These are phyloP conservation scores for Pleurotus eryngii DNA, from an alignment of 768 basidiomycete genomes.

Conservation along the genomic window DNA sequence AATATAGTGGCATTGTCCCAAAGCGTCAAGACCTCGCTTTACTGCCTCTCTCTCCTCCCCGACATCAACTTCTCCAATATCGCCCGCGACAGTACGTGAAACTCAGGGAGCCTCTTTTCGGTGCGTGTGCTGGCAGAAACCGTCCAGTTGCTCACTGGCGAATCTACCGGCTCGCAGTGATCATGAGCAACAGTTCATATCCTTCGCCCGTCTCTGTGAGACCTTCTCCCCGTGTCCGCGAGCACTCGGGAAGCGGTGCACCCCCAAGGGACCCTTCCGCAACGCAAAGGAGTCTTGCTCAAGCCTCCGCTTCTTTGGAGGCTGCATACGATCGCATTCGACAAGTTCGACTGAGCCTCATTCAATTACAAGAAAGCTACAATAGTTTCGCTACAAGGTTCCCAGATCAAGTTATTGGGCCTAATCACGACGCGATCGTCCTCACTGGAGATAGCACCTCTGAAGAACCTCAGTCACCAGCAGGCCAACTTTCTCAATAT, in stretches of 20 bases:
- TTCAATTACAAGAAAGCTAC: conserved; percentile 34
- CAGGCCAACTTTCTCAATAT: conserved; percentile 1
- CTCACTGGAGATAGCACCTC: conserved; percentile 21
- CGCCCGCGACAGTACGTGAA: too few relatives aligned
- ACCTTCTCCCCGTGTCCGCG: conserved; percentile 15
- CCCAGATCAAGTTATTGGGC: conserved; percentile 30
- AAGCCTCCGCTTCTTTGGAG: conserved; percentile 52
- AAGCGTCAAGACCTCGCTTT: too few relatives aligned
- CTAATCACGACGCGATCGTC: conserved; percentile 35
- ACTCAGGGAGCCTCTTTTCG: too few relatives aligned
- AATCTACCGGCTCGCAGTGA: background rate
- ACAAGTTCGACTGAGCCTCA: conserved; percentile 49
- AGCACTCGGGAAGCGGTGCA: conserved; percentile 6
- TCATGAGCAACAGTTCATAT: conserved; percentile 25
- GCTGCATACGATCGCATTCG: conserved; percentile 53
- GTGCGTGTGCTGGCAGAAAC: too few relatives aligned
- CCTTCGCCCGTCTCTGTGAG: conserved; percentile 26
- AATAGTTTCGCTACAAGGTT: conserved; percentile 10
- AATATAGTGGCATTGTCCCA: too few relatives aligned
- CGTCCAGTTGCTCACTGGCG: too few relatives aligned
- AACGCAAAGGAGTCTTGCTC: conserved; percentile 38
- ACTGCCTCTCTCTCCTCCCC: too few relatives aligned
- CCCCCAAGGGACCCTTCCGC: conserved; percentile 17
- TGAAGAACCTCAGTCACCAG: background rate
- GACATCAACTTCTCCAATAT: too few relatives aligned